These are phyloP conservation scores for Orbilia oligospora DNA, from an alignment of 2,329 filamentous ascomycete species.

Conservation along the genomic window DNA sequence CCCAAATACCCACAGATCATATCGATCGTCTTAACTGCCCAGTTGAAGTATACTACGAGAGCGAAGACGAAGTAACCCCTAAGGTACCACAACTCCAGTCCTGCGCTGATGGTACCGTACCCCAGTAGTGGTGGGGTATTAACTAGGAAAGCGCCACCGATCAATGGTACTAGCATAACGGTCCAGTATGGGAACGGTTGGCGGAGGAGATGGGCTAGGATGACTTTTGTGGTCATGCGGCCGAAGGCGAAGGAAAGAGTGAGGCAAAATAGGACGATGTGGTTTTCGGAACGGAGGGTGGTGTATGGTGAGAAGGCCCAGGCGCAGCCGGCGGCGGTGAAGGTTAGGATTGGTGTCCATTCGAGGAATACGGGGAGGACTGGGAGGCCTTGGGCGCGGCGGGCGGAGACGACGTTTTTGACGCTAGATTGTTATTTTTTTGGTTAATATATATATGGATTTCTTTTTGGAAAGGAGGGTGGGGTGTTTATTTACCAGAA, in stretches of 20 bases:
- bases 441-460: neutral
- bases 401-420: slow-evolving; percentile 83
- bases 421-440: slow-evolving; percentile 68
- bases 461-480: neutral
- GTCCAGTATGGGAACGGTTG: slow-evolving; percentile 99
- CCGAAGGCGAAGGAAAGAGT: slow-evolving; percentile 98
- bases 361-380: slow-evolving; percentile 88
- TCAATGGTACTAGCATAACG: slow-evolving; percentile 85
- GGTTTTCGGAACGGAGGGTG: slow-evolving; percentile 83
- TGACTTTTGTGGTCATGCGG: slow-evolving; percentile 98
- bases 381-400: slow-evolving; percentile 79
- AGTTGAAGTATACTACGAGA: slow-evolving; percentile 87
- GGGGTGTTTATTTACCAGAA: slow-evolving; percentile 73
- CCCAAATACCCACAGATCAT: slow-evolving; percentile 92
- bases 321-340: slow-evolving; percentile 79
- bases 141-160: slow-evolving; percentile 84
- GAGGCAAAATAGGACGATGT: slow-evolving; percentile 90
- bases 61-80: slow-evolving; percentile 87
- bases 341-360: slow-evolving; percentile 92
- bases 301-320: slow-evolving; percentile 95
- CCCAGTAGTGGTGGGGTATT: slow-evolving; percentile 83
- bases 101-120: slow-evolving; percentile 75
- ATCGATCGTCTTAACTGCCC: slow-evolving; percentile 91
- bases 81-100: slow-evolving; percentile 83
- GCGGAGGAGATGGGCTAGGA: slow-evolving; percentile 90